These are phyloP conservation scores for Ploettnerulaceae sp. DNA, from an alignment of 2,329 filamentous ascomycete genomes.

Conservation along the genomic window DNA sequence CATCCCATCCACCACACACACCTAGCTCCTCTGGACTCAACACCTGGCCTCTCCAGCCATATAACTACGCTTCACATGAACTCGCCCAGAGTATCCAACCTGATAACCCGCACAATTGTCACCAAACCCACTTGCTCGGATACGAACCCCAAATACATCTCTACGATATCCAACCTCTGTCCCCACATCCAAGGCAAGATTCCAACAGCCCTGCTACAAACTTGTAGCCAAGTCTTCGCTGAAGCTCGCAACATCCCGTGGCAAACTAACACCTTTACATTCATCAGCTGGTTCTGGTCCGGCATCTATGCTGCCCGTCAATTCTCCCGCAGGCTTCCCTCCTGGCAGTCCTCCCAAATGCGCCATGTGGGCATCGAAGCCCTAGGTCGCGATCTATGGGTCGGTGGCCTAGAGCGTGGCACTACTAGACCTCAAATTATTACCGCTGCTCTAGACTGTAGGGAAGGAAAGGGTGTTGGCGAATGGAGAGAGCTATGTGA, in stretches of 20 bases:
- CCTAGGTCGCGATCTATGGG: slow-evolving; percentile 36
- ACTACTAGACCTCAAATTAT: not conserved
- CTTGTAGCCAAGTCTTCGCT: slow-evolving; percentile 40
- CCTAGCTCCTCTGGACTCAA: slow-evolving; percentile 28
- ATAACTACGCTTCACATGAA: not conserved
- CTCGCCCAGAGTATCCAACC: not conserved
- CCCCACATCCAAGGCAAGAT: slow-evolving; percentile 36
- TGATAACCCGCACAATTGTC: not conserved
- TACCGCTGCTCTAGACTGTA: not conserved
- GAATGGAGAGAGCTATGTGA: slow-evolving; percentile 20
- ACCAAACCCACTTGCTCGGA: not conserved
- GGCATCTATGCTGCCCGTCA: slow-evolving; percentile 40
- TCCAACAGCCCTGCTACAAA: slow-evolving; percentile 38
- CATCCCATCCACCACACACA: slow-evolving; percentile 38
- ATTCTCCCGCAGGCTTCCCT: slow-evolving; percentile 34
- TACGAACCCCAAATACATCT: not conserved
- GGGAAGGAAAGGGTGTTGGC: not conserved
- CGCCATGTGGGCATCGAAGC: slow-evolving; percentile 41
- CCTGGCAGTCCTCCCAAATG: slow-evolving; percentile 42
- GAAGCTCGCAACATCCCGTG: slow-evolving; percentile 42
- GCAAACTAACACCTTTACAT: slow-evolving; percentile 42
- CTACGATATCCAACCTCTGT: not conserved
- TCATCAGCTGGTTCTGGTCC: slow-evolving; percentile 43
- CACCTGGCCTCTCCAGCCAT: slow-evolving; percentile 8
- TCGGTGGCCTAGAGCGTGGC: slow-evolving; percentile 4